Base-by-base conservation (phyloP, 306 rosid species). In the Spatholobus suberectus region DNA sequence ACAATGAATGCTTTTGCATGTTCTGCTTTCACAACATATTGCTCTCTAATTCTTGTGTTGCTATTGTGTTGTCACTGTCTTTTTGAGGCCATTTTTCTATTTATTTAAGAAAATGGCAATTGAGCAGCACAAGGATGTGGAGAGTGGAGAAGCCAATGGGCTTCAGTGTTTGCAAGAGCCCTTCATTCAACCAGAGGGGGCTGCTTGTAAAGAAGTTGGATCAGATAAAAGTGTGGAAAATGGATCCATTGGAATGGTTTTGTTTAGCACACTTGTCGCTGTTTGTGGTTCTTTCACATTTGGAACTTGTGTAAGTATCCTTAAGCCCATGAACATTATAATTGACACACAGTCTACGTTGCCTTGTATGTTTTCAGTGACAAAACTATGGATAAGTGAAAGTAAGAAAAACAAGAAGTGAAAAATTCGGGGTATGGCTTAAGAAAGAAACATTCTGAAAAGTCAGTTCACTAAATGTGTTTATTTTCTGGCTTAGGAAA, bases 251-350 rank as follows among this genome's bases (percentile, higher is more conserved):
- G 88, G 91, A 66, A 91, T 93, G 97, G 97, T 93, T 77, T 77
- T 93, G 63, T 79, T 94, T 4, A 86, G 94, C 85, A 94, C 98
- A 8, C 83, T 79, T 21, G 93, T 91, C 83, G 91, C 93, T 29
- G 96, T 92, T 83, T 90, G 92, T 86, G 98, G 97, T 46, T 94
- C 98, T 18, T 92, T 91, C 46, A 86, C 91, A 34, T 94, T 94
- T 75, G 98, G 98, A 89, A 90, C 92, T 38, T 92, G 96, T 87
- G 94, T 94, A 81, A 83, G 96, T 85, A 81, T 18, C 8, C 35
- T 69, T 26, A 32, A 40, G 35, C 34, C 15, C 54, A 20, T 6
- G 13, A 21, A 27, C 9, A 12, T 18, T 52, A 4, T 15, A 58
- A 37, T 37, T 74, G 24, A 20, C 13, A 9, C 46, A 46, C n/a